phyloP scores from a whole-genome alignment of 2,329 filamentous ascomycete species.

The Laburnicola sp. region DNA sequence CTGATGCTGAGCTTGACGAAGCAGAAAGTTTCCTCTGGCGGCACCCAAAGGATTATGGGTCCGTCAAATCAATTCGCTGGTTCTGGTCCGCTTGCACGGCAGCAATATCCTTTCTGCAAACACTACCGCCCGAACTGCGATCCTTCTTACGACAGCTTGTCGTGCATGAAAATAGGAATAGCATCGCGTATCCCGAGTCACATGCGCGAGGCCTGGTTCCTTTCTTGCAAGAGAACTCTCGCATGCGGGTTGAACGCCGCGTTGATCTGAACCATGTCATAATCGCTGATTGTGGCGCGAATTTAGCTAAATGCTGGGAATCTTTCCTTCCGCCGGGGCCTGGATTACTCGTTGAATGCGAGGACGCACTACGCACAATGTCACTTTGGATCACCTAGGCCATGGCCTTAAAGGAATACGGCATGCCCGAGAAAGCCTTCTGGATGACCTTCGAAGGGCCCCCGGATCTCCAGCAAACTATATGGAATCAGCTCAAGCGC shows the following conservation, averaged over 20 bases:
- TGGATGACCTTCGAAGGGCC: not conserved
- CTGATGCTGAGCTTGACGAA: not conserved
- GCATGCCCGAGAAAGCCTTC: not conserved
- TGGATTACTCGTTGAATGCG: not conserved
- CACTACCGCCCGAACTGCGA: too few relatives aligned
- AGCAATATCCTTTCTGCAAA: too few relatives aligned
- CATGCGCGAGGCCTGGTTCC: not conserved
- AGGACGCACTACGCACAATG: not conserved
- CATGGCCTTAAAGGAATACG: not conserved
- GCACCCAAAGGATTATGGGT: not conserved
- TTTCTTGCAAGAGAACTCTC: not conserved
- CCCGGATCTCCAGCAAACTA: not conserved
- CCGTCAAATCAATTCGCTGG: not conserved
- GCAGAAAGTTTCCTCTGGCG: not conserved
- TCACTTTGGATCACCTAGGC: not conserved
- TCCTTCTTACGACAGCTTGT: not conserved
- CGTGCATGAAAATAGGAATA: not conserved
- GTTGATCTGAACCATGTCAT: not conserved
- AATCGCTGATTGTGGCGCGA: not conserved
- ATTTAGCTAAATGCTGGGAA: not conserved
- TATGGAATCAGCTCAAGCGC: not conserved
- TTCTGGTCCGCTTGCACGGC: too few relatives aligned
- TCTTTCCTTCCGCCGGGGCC: not conserved
- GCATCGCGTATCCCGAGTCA: not conserved
- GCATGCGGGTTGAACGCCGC: not conserved